A percentile compares a stretch with the other conserved stretches of the same genome.
These are phyloP conservation scores for Lumnitzera littorea DNA, from an alignment of 345 rosid species.

Conservation along the genomic window DNA sequence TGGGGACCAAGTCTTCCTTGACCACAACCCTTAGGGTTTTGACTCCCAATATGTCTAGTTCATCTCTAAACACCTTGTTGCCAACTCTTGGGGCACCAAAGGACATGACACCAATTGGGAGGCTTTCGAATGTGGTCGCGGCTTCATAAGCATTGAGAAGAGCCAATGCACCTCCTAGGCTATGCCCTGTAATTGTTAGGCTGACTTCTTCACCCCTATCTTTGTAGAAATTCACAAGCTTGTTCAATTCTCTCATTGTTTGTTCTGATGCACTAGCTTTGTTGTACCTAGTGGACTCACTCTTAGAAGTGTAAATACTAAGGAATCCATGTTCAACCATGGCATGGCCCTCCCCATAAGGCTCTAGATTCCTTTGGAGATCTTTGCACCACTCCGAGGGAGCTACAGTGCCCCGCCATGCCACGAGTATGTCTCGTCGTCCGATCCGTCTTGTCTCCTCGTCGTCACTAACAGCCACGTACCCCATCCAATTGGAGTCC, in stretches of 20 bases:
- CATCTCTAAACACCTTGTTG: constrained; percentile 27
- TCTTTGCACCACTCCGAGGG: constrained; percentile 31
- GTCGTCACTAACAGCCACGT: constrained; percentile 25
- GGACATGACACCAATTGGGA: constrained; percentile 19
- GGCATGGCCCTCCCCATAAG: constrained; percentile 13
- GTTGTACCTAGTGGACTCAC: constrained; percentile 25
- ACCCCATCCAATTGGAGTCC: constrained; percentile 48
- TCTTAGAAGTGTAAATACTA: constrained; percentile 32
- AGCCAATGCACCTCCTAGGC: constrained; percentile 41
- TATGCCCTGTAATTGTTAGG: constrained; percentile 36
- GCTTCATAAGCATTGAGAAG: constrained; percentile 36
- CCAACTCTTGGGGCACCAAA: constrained; percentile 42
- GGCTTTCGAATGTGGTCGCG: constrained; percentile 9
- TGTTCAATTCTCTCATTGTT: constrained; percentile 24
- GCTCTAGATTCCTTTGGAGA: constrained; percentile 22
- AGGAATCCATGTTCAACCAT: constrained; percentile 34
- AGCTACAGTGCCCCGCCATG: constrained; percentile 40
- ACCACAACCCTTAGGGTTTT: constrained; percentile 27
- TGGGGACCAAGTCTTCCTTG: constrained; percentile 37
- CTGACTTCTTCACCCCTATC: constrained; percentile 31
- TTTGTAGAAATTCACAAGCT: constrained; percentile 16
- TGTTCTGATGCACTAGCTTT: constrained; percentile 43
- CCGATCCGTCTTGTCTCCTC: constrained; percentile 26
- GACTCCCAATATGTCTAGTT: constrained; percentile 22
- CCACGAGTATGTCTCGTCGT: constrained; percentile 33